Evolutionary conservation across 345 rosid genomes (phyloP), one percentile per base, ranked within the genome.

Genomic region (Boechera retrofracta): DNA sequence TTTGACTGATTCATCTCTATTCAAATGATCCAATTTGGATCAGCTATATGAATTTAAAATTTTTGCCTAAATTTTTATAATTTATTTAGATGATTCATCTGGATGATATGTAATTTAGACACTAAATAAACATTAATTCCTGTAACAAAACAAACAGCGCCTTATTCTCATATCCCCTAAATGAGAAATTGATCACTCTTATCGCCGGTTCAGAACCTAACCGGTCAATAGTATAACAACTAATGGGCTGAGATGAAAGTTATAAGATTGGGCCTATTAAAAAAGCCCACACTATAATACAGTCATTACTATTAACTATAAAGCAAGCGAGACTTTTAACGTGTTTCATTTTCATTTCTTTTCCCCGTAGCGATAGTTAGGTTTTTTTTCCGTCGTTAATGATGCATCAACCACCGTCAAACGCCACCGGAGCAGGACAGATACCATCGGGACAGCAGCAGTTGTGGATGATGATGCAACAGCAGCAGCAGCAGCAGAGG

Each of bases 331-430:
- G 42, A n/a, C 7, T 7, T 18, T 2, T 8, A 16, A 10, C 11
- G 53, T 10, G 36, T 24, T 13, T 5, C 44, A 0, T 0, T 36
- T 36, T 16, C 28, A 2, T 42, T 12, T 53, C 53, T 36, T 38
- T 35, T 15, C 54, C 48, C 67, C 55, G 66, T 29, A 65, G 15
- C 60, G 10, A 49, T 8, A 49, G 18, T 42, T 68, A 73, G 78
- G 79, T 15, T 41, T 76, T 64, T 6, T 10, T 49, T 31, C 11
- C 71, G 54, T 15, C 72, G 60, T 49, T 69, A 51, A 85, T 83
- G 88, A 95, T 91, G 94, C 98, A 85, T 42, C 99, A 91, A 64
- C 89, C 92, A 24, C 84, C 81, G 57, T 73, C 85, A 66, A 91
- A 84, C 62, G 83, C 75, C 41, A 71, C 80, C 69, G 82, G 78